Conservation (phyloP, 2,329 filamentous ascomycete genomes). For the Nemania serpens region DNA sequence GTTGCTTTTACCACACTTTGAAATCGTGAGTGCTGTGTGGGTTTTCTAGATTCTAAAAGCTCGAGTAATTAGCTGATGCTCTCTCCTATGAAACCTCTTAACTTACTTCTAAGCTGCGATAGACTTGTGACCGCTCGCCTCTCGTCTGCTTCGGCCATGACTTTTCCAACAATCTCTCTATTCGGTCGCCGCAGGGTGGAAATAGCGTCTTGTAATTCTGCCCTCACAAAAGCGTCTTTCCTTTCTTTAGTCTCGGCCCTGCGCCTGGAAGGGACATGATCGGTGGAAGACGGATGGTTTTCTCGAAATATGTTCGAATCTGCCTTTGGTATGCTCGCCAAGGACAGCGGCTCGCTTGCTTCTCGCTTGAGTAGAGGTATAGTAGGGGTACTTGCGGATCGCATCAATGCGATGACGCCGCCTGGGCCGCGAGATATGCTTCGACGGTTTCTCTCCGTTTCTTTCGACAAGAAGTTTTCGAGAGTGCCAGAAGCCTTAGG, state of each 20-base stretch:
- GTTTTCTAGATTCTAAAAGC: constrained; percentile 57
- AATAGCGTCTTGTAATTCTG: constrained; percentile 75
- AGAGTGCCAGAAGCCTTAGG: constrained; percentile 57
- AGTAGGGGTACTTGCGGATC: constrained; percentile 69
- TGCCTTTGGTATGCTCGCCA: constrained; percentile 54
- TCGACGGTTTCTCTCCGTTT: constrained; percentile 56
- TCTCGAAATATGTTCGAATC: constrained; percentile 49
- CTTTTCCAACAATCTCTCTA: constrained; percentile 68
- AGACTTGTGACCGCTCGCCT: constrained; percentile 56
- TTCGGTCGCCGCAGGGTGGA: constrained; percentile 76
- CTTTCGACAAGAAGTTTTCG: constrained; percentile 64
- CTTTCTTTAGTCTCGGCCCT: constrained; percentile 62
- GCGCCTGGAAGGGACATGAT: constrained; percentile 51
- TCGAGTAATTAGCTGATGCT: constrained; percentile 41
- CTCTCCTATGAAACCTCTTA: background rate
- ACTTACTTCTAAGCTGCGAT: constrained; percentile 56
- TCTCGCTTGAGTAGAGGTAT: constrained; percentile 72
- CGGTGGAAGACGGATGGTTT: constrained; percentile 46
- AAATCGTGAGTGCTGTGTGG: constrained; percentile 45
- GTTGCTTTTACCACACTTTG: constrained; percentile 61
- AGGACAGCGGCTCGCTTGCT: constrained; percentile 61
- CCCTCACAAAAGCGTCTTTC: constrained; percentile 69
- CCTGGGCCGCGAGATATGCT: constrained; percentile 62
- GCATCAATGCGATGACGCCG: constrained; percentile 65
- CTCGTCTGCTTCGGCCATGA: constrained; percentile 70